Base-by-base conservation (phyloP, 139 green algal species). In the Desmodesmus armatus region DNA sequence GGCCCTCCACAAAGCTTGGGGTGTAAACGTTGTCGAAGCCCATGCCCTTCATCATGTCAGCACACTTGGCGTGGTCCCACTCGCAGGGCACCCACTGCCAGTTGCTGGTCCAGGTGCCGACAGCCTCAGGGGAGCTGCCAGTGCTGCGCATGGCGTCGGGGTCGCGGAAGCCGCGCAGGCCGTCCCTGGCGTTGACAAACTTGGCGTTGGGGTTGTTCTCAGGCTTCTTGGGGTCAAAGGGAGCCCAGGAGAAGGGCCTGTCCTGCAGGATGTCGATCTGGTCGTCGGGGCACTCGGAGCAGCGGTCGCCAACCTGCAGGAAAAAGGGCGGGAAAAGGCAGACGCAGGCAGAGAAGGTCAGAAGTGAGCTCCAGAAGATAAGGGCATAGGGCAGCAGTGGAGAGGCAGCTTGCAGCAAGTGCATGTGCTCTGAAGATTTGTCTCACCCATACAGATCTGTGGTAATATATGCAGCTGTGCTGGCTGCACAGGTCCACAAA, bases 211-310 rank as follows among this genome's bases (percentile, higher is more conserved):
- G 27, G 55, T 83, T 87, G 72, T 87, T 53, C 25, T 60, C 1
- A 11, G 33, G 35, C 19, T 27, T n/a, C 2, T 25, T 58, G 63
- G 74, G 73, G 65, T 88, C 47, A 13, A 83, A 83, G 1, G 74
- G 83, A 6, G 83, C 83, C 41, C 55, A 83, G 25, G 74, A 83
- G 47, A 88, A 83, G 11, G 83, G 83, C 15, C 74, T 43, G 55
- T 88, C 83, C 65, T 75, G 47, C 73, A 88, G 62, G 33, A 88
- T 60, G 83, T 88, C 83, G 43, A 88, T 88, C 29, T 88, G 83
- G 15, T 88, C 83, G 40, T 88, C 83, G 13, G 21, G 11, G 31
- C 83, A 88, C 74, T 88, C 83, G 25, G 44, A 13, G 49, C 83
- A 88, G 0, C 74, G 63, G 47, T 88, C 83, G 27, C 74, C 80